Evolutionary conservation across 1,139 yeast genomes (phyloP).

Genomic region (Candida sp.): DNA sequence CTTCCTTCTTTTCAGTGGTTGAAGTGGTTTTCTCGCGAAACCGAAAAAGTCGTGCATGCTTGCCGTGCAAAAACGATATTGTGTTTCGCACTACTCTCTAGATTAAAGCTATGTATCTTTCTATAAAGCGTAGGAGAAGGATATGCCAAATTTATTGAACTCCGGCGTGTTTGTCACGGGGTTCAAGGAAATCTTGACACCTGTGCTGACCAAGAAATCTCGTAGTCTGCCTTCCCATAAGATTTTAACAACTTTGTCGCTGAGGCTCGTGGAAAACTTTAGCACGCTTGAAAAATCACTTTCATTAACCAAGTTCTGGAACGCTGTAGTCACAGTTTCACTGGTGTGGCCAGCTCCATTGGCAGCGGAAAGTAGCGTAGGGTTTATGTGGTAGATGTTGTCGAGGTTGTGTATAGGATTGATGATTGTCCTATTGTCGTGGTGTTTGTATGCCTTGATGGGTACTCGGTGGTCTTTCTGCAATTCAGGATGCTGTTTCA

Average conservation of each 20-base stretch:
- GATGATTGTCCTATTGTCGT: conserved; percentile 12
- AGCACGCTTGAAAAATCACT: conserved; percentile 72
- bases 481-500: conserved; percentile 8
- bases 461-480: conserved; percentile 6
- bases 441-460: conserved; percentile 8
- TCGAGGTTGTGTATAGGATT: conserved; percentile 30
- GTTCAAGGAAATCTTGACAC: conserved; percentile 53
- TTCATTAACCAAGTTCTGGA: conserved; percentile 54
- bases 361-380: conserved; percentile 22
- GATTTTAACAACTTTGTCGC: conserved; percentile 61
- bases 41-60: background rate
- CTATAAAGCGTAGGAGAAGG: conserved; percentile 40
- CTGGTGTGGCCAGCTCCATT: conserved; percentile 5
- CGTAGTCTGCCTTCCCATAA: conserved; percentile 91
- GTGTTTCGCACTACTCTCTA: background rate
- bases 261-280: conserved; percentile 74
- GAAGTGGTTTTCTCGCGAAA: background rate
- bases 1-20: background rate
- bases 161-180: conserved; percentile 37
- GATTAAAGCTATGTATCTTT: background rate
- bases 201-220: conserved; percentile 81
- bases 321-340: conserved; percentile 54
- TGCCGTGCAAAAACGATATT: background rate
- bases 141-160: conserved; percentile 40
- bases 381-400: conserved; percentile 29